These are phyloP conservation scores for Adansonia grandidieri DNA, from an alignment of 441 rosid genomes.

Conservation along the genomic window DNA sequence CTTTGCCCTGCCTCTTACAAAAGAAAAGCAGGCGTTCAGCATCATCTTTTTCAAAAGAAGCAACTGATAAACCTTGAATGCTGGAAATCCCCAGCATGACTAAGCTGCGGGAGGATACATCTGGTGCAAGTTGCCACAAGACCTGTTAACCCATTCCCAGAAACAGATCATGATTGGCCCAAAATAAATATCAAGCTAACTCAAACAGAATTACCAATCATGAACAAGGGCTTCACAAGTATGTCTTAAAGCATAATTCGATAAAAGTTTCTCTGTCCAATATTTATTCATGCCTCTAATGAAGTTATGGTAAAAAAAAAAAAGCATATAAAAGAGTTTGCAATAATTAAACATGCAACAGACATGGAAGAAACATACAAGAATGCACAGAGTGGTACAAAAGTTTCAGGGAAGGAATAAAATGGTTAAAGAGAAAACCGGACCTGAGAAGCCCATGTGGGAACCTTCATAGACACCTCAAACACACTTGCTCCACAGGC, in stretches of 20 bases:
- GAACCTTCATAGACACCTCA: slow-evolving; percentile 93
- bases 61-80: slow-evolving; percentile 96
- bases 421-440: slow-evolving; percentile 29
- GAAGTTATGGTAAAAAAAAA: neutral
- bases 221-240: neutral
- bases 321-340: neutral
- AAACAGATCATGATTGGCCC: slow-evolving; percentile 3
- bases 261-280: neutral
- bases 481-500: slow-evolving; percentile 95
- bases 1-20: slow-evolving; percentile 51
- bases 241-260: neutral
- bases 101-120: slow-evolving; percentile 81
- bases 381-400: slow-evolving; percentile 7
- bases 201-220: neutral
- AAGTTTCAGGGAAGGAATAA: slow-evolving; percentile 13
- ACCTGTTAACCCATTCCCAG: slow-evolving; percentile 54
- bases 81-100: slow-evolving; percentile 93
- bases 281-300: neutral
- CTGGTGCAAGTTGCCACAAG: slow-evolving; percentile 89
- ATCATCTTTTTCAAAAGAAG: slow-evolving; percentile 95
- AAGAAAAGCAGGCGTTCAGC: slow-evolving; percentile 91
- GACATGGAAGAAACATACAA: neutral
- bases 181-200: neutral
- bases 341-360: neutral
- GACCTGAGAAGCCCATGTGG: slow-evolving; percentile 98